Conservation (phyloP, 345 rosid species). For the Eutrema japonicum region DNA sequence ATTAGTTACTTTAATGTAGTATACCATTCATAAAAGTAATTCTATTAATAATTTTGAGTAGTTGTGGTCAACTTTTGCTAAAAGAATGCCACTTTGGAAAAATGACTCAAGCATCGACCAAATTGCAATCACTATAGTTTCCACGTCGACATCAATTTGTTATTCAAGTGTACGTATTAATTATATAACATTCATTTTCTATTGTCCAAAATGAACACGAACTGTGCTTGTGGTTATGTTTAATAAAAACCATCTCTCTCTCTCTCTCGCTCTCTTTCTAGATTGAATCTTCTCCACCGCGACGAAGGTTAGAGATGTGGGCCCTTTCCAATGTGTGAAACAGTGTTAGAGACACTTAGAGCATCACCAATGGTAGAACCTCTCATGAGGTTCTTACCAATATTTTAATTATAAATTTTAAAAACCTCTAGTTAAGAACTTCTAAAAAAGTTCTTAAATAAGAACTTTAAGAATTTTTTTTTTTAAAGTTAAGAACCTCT, state of each 20-base stretch:
- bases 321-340: constrained; percentile 7
- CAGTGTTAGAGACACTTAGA: constrained; percentile 43
- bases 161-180: constrained; percentile 15
- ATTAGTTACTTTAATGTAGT: neutral
- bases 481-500: no score
- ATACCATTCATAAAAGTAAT: neutral
- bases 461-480: no score
- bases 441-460: no score
- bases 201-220: constrained; percentile 18
- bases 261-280: neutral
- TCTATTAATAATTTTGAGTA: constrained; percentile 2
- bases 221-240: constrained; percentile 23
- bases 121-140: constrained; percentile 33
- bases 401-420: no score
- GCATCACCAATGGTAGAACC: no score
- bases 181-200: neutral
- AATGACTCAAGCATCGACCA: constrained; percentile 34
- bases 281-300: neutral
- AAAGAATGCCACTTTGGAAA: constrained; percentile 37
- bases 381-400: no score
- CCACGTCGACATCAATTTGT: constrained; percentile 34
- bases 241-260: constrained; percentile 23
- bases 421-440: no score
- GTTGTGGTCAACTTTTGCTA: constrained; percentile 33
- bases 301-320: constrained; percentile 33